Conservation (phyloP, 129 eudicot genomes). For the Centella asiatica region DNA sequence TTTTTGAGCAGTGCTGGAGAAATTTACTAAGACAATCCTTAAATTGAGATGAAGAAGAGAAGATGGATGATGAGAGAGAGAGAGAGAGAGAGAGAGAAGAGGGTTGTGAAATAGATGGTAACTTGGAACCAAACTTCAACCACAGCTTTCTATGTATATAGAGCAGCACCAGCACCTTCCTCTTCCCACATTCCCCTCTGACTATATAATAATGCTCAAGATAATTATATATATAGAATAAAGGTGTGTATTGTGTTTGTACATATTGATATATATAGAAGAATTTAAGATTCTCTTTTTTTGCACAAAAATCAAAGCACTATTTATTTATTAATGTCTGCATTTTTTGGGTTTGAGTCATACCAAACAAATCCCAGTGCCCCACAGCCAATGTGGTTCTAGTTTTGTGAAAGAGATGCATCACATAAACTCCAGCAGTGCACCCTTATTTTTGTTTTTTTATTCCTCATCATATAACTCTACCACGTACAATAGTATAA, state of each 20-base stretch:
- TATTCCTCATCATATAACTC: background rate
- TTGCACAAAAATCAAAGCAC: conserved; percentile 45
- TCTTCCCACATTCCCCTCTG: background rate
- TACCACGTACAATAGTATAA: background rate
- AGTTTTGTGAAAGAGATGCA: conserved; percentile 63
- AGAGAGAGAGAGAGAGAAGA: background rate
- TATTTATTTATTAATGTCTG: conserved; percentile 4
- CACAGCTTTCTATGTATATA: conserved; percentile 9
- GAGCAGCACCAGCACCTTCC: conserved; percentile 6
- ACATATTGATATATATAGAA: no score
- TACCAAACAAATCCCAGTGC: conserved; percentile 77
- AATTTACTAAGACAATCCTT: no score
- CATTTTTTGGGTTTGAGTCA: conserved; percentile 27
- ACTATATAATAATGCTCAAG: conserved; percentile 2
- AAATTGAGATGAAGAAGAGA: background rate
- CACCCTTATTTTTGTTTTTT: conserved; percentile 8
- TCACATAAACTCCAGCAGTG: conserved; percentile 40
- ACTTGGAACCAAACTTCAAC: background rate
- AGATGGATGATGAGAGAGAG: no score
- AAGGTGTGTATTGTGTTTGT: no score
- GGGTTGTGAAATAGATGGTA: background rate
- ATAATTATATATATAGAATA: conserved; percentile 5
- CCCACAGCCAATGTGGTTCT: conserved; percentile 43
- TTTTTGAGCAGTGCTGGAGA: background rate
- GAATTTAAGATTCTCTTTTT: conserved; percentile 41